Evolutionary conservation across 306 rosid genomes (phyloP).

Genomic region (Senna tora): DNA sequence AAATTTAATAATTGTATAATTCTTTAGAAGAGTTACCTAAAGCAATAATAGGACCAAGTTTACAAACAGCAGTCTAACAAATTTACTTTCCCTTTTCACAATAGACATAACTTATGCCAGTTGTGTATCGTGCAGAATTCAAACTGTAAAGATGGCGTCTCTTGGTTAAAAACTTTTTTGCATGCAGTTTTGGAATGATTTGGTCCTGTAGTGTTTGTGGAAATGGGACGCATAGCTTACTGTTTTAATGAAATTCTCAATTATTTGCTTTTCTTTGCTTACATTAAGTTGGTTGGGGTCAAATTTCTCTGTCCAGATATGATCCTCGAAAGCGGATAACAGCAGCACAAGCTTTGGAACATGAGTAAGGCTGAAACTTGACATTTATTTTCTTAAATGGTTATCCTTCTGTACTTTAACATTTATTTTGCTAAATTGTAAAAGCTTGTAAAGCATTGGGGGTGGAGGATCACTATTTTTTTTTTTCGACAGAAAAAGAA

Average conservation of each 20-base stretch:
- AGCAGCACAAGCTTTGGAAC: constrained; percentile 93
- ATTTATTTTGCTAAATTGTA: background rate
- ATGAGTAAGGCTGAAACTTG: constrained; percentile 64
- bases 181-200: background rate
- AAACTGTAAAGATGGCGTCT: background rate
- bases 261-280: background rate
- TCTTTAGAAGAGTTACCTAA: background rate
- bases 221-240: constrained; percentile 21
- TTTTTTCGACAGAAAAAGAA: no score
- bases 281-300: constrained; percentile 10
- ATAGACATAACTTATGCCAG: background rate
- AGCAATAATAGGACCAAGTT: constrained; percentile 8
- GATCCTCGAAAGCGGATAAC: constrained; percentile 95
- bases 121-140: constrained; percentile 26
- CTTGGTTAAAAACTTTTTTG: background rate
- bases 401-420: background rate
- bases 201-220: constrained; percentile 20
- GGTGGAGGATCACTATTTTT: no score
- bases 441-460: background rate
- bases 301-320: constrained; percentile 62
- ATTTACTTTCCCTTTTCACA: background rate
- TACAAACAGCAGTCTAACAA: constrained; percentile 1
- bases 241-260: constrained; percentile 19
- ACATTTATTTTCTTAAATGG: background rate
- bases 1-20: background rate